phyloP scores from a whole-genome alignment of 2,329 filamentous ascomycete genomes.

The Aureobasidium sp. region DNA sequence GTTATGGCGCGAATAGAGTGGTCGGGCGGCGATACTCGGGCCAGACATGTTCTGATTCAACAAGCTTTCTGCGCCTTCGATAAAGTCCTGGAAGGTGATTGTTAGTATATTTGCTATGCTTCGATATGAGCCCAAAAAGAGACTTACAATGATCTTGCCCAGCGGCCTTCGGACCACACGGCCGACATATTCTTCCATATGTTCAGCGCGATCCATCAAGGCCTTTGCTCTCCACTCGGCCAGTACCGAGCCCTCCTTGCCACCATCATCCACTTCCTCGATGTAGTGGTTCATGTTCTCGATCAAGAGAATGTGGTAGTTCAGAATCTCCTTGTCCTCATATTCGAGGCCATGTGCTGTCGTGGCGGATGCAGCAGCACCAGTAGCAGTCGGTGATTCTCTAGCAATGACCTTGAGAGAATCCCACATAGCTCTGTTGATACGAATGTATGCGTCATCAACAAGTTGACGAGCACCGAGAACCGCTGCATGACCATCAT shows the following conservation, averaged over 20 bases:
- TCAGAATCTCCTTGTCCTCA: constrained; percentile 93
- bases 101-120: not conserved
- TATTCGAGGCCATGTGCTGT: constrained; percentile 43
- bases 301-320: constrained; percentile 94
- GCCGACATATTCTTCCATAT: constrained; percentile 78
- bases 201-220: constrained; percentile 68
- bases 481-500: constrained; percentile 43
- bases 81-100: constrained; percentile 52
- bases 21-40: constrained; percentile 60
- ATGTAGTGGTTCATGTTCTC: constrained; percentile 99
- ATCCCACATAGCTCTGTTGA: constrained; percentile 95
- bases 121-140: not conserved
- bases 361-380: constrained; percentile 44
- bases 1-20: constrained; percentile 70
- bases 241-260: constrained; percentile 61
- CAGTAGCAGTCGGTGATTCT: constrained; percentile 45
- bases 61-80: constrained; percentile 76
- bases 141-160: constrained; percentile 65
- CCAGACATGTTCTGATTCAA: constrained; percentile 43
- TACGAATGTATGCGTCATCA: constrained; percentile 77
- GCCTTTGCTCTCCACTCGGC: constrained; percentile 77
- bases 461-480: constrained; percentile 63
- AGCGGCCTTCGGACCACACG: constrained; percentile 83
- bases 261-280: constrained; percentile 68
- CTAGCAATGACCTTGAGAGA: constrained; percentile 90